Conservation (phyloP, 2,329 filamentous ascomycete genomes). For the Cyphellophora europaea region DNA sequence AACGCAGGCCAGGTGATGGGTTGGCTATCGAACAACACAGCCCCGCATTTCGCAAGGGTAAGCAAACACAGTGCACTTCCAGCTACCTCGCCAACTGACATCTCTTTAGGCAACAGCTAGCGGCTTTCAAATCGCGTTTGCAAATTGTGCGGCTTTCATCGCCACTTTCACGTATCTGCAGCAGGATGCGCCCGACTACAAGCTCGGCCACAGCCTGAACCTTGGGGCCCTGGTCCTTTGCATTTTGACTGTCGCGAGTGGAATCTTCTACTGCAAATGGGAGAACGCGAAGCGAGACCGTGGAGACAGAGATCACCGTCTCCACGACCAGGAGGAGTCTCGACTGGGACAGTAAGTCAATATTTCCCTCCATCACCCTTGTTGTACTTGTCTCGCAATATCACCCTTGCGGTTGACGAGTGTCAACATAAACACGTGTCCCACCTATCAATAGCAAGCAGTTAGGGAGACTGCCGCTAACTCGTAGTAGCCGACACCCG, state of each 20-base stretch:
- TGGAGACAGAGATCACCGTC: conserved; percentile 28
- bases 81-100: conserved; percentile 51
- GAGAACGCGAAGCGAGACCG: conserved; percentile 32
- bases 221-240: conserved; percentile 29
- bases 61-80: too few species aligned
- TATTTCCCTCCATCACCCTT: too few species aligned
- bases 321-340: conserved; percentile 22
- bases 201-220: conserved; percentile 32
- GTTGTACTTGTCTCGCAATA: too few species aligned
- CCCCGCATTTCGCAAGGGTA: conserved; percentile 23
- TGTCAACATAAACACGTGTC: too few species aligned
- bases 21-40: conserved; percentile 34
- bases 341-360: conserved; percentile 26
- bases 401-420: too few species aligned
- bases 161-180: conserved; percentile 34
- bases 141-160: conserved; percentile 59
- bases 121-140: conserved; percentile 55
- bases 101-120: conserved; percentile 11
- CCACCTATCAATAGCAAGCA: too few species aligned
- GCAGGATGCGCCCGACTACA: conserved; percentile 32
- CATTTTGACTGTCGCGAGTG: conserved; percentile 22
- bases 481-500: too few species aligned
- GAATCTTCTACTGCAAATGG: conserved; percentile 30
- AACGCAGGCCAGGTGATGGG: conserved; percentile 29
- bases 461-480: too few species aligned